A percentile compares a stretch with the other conserved stretches of the same genome.
These are phyloP conservation scores for Symbiodinium natans DNA, from an alignment of 73 alveolate species.

Conservation along the genomic window DNA sequence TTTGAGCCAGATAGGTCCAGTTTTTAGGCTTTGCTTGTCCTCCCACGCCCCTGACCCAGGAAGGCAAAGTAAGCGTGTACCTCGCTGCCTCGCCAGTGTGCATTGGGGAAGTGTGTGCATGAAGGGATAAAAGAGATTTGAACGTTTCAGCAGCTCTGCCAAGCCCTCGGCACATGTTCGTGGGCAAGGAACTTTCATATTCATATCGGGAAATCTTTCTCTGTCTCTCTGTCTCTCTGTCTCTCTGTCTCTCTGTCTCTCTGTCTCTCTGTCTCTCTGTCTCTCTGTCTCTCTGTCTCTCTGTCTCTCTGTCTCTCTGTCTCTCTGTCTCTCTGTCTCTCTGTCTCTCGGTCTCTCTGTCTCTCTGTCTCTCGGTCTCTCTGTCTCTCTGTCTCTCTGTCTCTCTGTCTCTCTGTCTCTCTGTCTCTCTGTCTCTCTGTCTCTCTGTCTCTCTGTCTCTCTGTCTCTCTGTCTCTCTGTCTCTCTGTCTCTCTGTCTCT, in stretches of 20 bases:
- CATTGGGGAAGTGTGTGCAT: no score
- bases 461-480: constrained; percentile 13
- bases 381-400: background rate
- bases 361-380: constrained; percentile 11
- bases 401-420: constrained; percentile 1
- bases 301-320: constrained; percentile 6
- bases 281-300: constrained; percentile 28
- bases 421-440: constrained; percentile 24
- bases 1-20: no score
- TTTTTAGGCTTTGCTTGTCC: no score
- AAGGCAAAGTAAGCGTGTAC: no score
- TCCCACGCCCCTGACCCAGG: no score
- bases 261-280: constrained; percentile 24
- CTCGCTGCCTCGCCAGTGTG: no score
- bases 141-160: no score
- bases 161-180: no score
- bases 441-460: constrained; percentile 8
- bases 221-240: constrained; percentile 24
- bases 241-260: constrained; percentile 19
- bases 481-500: constrained; percentile 19
- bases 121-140: no score
- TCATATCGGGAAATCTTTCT: no score
- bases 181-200: no score
- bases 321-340: background rate
- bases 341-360: constrained; percentile 26